Evolutionary conservation across 2,329 filamentous ascomycete genomes (phyloP).

Genomic region (Arthrobotrys entomopaga): DNA sequence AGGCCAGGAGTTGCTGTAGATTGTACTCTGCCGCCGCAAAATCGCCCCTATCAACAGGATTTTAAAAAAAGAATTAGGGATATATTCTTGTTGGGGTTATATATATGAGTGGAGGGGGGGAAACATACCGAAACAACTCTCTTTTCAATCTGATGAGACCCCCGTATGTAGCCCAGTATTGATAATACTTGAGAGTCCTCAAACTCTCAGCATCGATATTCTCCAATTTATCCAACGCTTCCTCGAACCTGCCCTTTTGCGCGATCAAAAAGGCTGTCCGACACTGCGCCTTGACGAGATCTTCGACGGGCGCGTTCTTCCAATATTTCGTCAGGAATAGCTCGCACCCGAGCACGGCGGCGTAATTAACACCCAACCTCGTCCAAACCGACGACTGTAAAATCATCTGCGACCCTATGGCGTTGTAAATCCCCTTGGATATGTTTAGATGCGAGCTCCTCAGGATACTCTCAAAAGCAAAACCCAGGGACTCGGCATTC

Average conservation of each 20-base stretch:
- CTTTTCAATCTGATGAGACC: slow-evolving; percentile 73
- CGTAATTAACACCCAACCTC: slow-evolving; percentile 72
- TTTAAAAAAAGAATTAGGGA: slow-evolving; percentile 9
- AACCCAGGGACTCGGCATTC: slow-evolving; percentile 66
- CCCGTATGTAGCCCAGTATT: slow-evolving; percentile 75
- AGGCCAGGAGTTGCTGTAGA: slow-evolving; percentile 69
- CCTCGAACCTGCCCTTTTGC: slow-evolving; percentile 72
- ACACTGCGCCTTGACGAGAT: slow-evolving; percentile 74
- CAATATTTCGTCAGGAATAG: slow-evolving; percentile 79
- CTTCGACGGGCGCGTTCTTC: slow-evolving; percentile 74
- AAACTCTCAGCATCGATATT: slow-evolving; percentile 71
- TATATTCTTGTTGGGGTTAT: not conserved
- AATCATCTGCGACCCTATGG: slow-evolving; percentile 78
- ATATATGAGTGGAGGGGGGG: not conserved
- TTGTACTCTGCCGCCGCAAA: slow-evolving; percentile 69
- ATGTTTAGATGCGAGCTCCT: slow-evolving; percentile 83
- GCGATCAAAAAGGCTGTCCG: slow-evolving; percentile 67
- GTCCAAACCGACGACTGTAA: slow-evolving; percentile 79
- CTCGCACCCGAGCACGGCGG: slow-evolving; percentile 73
- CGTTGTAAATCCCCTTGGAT: slow-evolving; percentile 76
- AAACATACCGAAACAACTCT: slow-evolving; percentile 68
- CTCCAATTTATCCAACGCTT: slow-evolving; percentile 72
- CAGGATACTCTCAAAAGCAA: slow-evolving; percentile 79
- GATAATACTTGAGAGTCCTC: slow-evolving; percentile 79
- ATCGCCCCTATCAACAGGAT: slow-evolving; percentile 63